Percentiles rank a stretch among this genome's conserved stretches.
Evolutionary conservation across 2,329 filamentous ascomycete species (phyloP).

Genomic region (Botrytis medusae): DNA sequence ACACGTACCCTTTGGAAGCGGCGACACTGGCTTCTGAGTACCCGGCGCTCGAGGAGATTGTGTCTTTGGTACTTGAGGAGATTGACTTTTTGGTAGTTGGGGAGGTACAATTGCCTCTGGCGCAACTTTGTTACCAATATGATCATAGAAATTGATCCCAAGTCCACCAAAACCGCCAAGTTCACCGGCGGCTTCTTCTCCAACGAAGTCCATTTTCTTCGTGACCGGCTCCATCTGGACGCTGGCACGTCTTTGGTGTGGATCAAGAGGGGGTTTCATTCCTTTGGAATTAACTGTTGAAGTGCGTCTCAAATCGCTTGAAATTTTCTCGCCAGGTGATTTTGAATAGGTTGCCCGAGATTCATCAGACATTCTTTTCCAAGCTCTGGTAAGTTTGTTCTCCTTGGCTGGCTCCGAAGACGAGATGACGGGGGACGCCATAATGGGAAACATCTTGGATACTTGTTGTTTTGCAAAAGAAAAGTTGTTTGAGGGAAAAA

Average conservation of each 20-base stretch:
- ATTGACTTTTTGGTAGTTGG: background rate
- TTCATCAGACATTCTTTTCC: slow-evolving; percentile 13
- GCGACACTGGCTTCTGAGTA: slow-evolving; percentile 6
- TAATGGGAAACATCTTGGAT: slow-evolving; percentile 13
- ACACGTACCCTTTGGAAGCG: slow-evolving; percentile 12
- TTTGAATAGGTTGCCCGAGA: background rate
- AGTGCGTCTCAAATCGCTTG: background rate
- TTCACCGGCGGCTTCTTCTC: slow-evolving; percentile 2
- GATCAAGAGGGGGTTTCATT: background rate
- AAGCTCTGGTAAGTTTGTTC: background rate
- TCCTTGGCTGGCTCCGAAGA: background rate
- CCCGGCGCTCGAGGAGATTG: slow-evolving; percentile 6
- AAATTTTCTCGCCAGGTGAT: background rate
- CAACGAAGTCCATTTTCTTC: background rate
- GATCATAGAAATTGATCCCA: slow-evolving; percentile 28
- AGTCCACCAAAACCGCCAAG: slow-evolving; percentile 15
- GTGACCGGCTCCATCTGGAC: background rate
- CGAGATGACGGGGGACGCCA: background rate
- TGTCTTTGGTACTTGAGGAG: background rate
- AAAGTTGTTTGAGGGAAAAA: no score
- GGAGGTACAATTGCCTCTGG: background rate
- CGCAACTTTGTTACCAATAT: slow-evolving; percentile 12
- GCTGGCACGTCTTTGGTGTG: background rate
- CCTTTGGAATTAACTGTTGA: background rate
- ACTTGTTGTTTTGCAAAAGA: background rate